Evolutionary conservation across 345 rosid species (phyloP).

Genomic region (Moricandia moricandioides): DNA sequence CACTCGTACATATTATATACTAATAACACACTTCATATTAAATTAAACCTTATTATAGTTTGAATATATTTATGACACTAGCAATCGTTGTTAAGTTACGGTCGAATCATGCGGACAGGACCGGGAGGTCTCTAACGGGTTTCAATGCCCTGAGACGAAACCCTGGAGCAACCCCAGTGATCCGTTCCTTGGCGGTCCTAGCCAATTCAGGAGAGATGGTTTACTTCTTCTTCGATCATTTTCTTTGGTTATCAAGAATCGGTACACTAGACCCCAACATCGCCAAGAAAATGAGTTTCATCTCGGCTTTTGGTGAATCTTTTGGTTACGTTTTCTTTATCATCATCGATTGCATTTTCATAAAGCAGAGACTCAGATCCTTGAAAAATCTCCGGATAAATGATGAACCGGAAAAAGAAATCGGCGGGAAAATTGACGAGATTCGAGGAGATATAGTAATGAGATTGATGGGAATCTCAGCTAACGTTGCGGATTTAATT

Average conservation of each 20-base stretch:
- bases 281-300: constrained; percentile 79
- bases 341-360: constrained; percentile 55
- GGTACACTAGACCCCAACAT: constrained; percentile 67
- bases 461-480: constrained; percentile 86
- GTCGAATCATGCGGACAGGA: constrained; percentile 33
- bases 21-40: background rate
- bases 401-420: constrained; percentile 38
- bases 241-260: constrained; percentile 89
- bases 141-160: constrained; percentile 71
- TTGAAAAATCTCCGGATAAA: constrained; percentile 45
- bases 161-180: constrained; percentile 55
- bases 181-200: constrained; percentile 55
- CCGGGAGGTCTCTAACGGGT: constrained; percentile 90
- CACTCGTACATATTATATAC: background rate
- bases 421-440: constrained; percentile 28
- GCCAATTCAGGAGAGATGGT: constrained; percentile 97
- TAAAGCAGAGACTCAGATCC: constrained; percentile 48
- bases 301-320: constrained; percentile 97
- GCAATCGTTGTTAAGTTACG: background rate
- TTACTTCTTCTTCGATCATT: constrained; percentile 90
- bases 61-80: background rate
- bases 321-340: constrained; percentile 88
- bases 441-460: constrained; percentile 63
- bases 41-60: background rate
- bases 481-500: constrained; percentile 82